Base-by-base conservation (phyloP, 768 basidiomycete species). In the Amanita subjunquillea region DNA sequence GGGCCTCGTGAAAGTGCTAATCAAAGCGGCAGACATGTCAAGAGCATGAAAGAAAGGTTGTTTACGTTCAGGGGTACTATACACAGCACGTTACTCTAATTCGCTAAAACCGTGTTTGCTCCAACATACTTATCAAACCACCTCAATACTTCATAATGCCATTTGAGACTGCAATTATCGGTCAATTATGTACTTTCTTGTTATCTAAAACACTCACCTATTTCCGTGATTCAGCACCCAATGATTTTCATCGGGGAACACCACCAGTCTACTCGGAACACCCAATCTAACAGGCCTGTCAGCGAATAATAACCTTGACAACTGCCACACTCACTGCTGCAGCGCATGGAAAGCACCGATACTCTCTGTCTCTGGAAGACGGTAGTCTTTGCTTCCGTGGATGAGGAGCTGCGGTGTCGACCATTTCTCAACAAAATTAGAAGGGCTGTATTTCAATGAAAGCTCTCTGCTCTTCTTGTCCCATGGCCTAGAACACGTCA, bases 61-160 rank as follows among this genome's bases (percentile, higher is more conserved):
- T 34, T 27, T 23, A n/a, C 39, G 43, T 17, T 36, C 20, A 27
- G 37, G 10, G 30, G 30, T 30, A 30, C 30, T 46, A 53, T 22
- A 20, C 17, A 17, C 17, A 17, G 17, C 17, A 17, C 17, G 17
- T 37, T 9, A 32, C 17, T 45, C 23, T 53, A 53, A 34, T 54
- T 41, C 23, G 13, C 17, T 9, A 9, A 47, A 30, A 5, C 30
- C 10, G 9, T 12, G 8, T 27, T 30, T 29, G 47, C 46, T 71
- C 79, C 82, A 10, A 85, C 72, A 59, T 76, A 88, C 60, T 80
- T 67, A 53, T 85, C 80, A 56, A 96, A 85, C 91, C 91, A 98
- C 55, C 79, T 75, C 69, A 99, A 85, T 10, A 98, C 86, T 65
- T 99, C 95, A 57, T 87, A 74, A 68, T 97, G 91, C 95, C 95